phyloP scores from a whole-genome alignment of 2,329 filamentous ascomycete genomes.

The Fusarium odoratissimum region DNA sequence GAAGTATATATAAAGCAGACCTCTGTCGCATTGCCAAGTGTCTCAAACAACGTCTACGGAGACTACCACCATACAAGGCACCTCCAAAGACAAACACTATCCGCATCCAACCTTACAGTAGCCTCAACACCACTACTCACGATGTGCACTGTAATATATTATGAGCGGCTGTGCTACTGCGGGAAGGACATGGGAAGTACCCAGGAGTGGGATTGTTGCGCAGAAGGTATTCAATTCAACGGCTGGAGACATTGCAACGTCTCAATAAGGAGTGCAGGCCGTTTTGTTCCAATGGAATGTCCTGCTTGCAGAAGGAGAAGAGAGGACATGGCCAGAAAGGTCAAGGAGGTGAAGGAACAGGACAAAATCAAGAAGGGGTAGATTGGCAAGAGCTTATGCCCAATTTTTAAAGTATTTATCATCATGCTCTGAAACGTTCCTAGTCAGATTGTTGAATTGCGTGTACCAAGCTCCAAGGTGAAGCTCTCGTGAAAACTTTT shows the following conservation, averaged over 20 bases:
- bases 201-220: not conserved
- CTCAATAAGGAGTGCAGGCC: not conserved
- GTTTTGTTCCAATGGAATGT: not conserved
- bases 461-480: no score
- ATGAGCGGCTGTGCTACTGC: not conserved
- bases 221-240: not conserved
- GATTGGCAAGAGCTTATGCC: fast-evolving
- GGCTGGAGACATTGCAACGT: not conserved
- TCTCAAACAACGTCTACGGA: fast-evolving
- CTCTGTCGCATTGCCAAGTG: not conserved
- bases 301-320: not conserved
- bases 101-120: fast-evolving
- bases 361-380: not conserved
- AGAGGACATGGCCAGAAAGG: not conserved
- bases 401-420: no score
- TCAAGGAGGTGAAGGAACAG: not conserved
- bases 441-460: no score
- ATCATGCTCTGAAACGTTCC: no score
- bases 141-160: not conserved
- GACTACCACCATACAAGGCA: fast-evolving
- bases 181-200: not conserved
- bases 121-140: fast-evolving
- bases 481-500: no score
- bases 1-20: no score
- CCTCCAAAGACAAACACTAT: fast-evolving